phyloP scores from a whole-genome alignment of 495 filamentous ascomycete genomes.

The Penicillium longicatenatum region DNA sequence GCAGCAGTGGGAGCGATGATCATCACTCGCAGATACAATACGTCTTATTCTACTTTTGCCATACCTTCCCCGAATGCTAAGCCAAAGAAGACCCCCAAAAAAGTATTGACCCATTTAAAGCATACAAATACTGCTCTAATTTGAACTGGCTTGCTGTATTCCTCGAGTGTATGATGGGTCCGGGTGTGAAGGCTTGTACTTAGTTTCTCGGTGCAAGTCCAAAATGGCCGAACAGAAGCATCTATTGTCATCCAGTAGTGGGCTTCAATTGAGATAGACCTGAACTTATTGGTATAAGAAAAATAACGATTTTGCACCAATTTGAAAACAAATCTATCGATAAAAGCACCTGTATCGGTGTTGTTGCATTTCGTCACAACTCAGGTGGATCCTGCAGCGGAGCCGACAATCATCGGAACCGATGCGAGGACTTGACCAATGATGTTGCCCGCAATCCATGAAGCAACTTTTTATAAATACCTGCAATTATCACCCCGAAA shows the following conservation, averaged over 20 bases:
- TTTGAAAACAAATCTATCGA: neutral
- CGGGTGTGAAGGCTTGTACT: too few relatives aligned
- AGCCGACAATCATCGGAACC: neutral
- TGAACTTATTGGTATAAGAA: neutral
- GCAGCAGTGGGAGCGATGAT: too few relatives aligned
- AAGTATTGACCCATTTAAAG: too few relatives aligned
- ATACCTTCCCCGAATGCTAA: too few relatives aligned
- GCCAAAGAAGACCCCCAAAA: too few relatives aligned
- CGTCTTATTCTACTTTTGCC: too few relatives aligned
- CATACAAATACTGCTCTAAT: too few relatives aligned
- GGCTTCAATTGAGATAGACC: neutral
- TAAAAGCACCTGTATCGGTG: neutral
- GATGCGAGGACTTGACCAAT: neutral
- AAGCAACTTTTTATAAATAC: neutral
- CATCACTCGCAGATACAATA: too few relatives aligned
- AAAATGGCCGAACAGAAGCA: too few relatives aligned
- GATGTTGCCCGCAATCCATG: neutral
- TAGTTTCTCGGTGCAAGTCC: too few relatives aligned
- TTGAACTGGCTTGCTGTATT: too few relatives aligned
- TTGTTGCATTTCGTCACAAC: neutral
- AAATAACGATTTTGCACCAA: neutral
- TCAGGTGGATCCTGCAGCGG: neutral
- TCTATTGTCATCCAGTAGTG: neutral
- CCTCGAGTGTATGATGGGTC: too few relatives aligned
- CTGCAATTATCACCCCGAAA: neutral